Evolutionary conservation across 768 basidiomycete genomes (phyloP), one percentile per base, ranked within the genome.

Genomic region (Neoboletus subvelutipes): DNA sequence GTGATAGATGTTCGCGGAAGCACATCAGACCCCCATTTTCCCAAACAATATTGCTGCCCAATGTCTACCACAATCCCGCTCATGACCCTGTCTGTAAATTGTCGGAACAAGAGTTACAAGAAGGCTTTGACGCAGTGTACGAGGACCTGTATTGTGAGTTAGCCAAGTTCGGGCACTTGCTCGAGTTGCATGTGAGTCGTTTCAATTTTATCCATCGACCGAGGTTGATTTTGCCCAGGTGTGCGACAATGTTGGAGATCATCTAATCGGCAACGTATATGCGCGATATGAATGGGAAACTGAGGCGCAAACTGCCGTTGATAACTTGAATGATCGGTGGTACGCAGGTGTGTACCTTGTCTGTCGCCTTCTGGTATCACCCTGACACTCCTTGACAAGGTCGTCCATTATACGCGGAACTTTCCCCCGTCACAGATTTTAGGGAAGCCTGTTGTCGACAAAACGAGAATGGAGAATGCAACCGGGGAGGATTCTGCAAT

Each of bases 201-300:
- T 37, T 41, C 36, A 18, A 18, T 28, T 15, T 50, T 34, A 40
- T 41, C 22, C 13, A 26, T 49, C 5, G 2, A 37, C 36, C 18
- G 24, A 52, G 17, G 10, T 50, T 59, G 36, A 61, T 11, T 41
- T 26, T 41, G 3, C 18, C 9, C 42, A 91, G 89, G 89, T 99
- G 13, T 99, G 96, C 69, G 96, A 99, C 76, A 99, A 99, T 68
- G 95, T 99, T 34, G 97, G 97, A n/a, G 97, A 98, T 70, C 96
- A 99, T 70, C 79, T 98, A 26, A 92, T 96, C 66, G 95, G 95
- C 24, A 97, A 98, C 65, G 96, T 99, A 2, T 99, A 99, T 69
- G 96, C 95, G 5, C 85, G 96, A 24, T 99, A 92, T 68, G 96
- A 99, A 68, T 97, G 94, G 94, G 96, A 99, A 75, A 94, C 94